Evolutionary conservation across 2,329 filamentous ascomycete species (phyloP), one percentile per base, ranked within the genome.

Genomic region (Alternaria sp.): DNA sequence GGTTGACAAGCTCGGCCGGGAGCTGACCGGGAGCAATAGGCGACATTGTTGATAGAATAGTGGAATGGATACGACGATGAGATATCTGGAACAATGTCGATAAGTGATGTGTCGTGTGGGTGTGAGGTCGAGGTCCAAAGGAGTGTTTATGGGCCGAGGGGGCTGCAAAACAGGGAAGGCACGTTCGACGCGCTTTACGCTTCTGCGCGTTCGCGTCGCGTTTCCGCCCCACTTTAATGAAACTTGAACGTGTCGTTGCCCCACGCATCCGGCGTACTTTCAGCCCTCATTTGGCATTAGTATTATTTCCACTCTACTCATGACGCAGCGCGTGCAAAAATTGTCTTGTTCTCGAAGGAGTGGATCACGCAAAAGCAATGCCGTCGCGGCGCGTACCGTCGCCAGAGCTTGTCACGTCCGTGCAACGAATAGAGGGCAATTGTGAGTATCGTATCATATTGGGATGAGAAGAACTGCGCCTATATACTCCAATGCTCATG

Each of bases 1-100:
- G 77, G 54, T 83, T 81, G 60, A 81, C 75, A 9, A 85, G 74
- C 63, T 81, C 80, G 41, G 69, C 64, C 5, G 83, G 83, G 53
- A 84, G 74, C 67, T 74, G 68, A 30, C 68, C 67, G 44, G 74
- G 67, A 61, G 66, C 68, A 58, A 76, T 71, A 51, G 77, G 70
- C 50, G 74, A 69, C 77, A 79, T 80, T 60, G 65, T 66, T 49
- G 53, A 57, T 69, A 66, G 64, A 60, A 66, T 66, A 60, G 54
- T 60, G 61, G 37, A 30, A 74, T 67, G 59, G 65, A 74, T 77
- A 63, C 59, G 37, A 55, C 21, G 56, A 53, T 69, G 66, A 66
- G 58, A 71, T 70, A 67, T 33, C 43, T 53, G 64, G 58, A 70
- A 67, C 64, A 66, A 73, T 73, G 65, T 57, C 55, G 55, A 45